Evolutionary conservation across 768 basidiomycete species (phyloP).

Genomic region (Punctularia strigosozonata): DNA sequence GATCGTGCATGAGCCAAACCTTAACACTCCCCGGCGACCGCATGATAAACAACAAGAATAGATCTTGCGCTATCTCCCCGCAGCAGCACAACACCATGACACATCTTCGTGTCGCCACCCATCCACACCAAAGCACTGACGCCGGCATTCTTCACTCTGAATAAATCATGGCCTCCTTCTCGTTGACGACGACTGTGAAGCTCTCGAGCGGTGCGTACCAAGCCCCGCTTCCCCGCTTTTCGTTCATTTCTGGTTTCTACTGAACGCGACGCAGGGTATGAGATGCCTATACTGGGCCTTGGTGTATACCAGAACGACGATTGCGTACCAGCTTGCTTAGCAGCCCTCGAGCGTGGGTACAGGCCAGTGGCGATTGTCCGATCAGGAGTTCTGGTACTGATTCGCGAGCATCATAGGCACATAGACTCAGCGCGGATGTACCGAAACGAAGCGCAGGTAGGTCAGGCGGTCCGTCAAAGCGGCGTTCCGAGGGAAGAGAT

Average conservation of each 20-base stretch:
- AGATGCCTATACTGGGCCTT: constrained; percentile 57
- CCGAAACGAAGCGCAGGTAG: constrained; percentile 51
- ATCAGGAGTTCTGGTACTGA: background rate
- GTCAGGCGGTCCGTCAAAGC: constrained; percentile 43
- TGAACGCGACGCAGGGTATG: constrained; percentile 25
- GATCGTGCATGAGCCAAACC: too few relatives aligned
- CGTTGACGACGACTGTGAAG: constrained; percentile 19
- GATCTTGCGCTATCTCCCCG: too few relatives aligned
- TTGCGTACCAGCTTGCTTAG: constrained; percentile 39
- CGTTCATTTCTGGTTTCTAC: background rate
- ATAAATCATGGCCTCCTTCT: constrained; percentile 9
- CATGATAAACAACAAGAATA: too few relatives aligned
- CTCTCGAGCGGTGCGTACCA: constrained; percentile 22
- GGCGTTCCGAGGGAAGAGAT: constrained; percentile 42
- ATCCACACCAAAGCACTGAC: constrained; percentile 3
- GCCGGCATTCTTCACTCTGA: background rate
- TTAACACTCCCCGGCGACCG: too few relatives aligned
- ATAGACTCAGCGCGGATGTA: constrained; percentile 67
- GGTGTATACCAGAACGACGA: constrained; percentile 62
- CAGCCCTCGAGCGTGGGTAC: constrained; percentile 56
- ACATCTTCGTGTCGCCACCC: too few relatives aligned
- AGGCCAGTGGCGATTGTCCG: constrained; percentile 22
- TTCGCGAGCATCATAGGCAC: constrained; percentile 32
- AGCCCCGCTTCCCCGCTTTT: constrained; percentile 3
- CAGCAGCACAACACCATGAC: too few relatives aligned